Conservation (phyloP, 306 rosid genomes). For the Trifolium subterraneum region DNA sequence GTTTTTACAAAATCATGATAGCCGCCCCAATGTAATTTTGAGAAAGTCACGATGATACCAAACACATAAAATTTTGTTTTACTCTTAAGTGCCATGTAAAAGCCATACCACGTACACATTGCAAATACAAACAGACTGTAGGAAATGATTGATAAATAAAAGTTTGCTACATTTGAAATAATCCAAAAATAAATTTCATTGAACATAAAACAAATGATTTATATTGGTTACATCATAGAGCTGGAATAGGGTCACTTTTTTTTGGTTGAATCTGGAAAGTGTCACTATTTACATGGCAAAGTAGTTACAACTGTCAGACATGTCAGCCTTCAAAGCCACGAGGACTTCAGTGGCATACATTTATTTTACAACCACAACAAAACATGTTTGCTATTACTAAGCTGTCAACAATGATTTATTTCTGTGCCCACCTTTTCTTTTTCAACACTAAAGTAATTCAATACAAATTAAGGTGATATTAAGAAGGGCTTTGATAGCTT, state of each 20-base stretch:
- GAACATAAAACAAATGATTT: neutral
- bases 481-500: neutral
- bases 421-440: constrained; percentile 7
- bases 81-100: neutral
- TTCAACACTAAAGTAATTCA: neutral
- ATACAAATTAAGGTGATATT: constrained; percentile 18
- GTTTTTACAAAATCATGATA: too few species aligned
- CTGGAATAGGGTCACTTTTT: neutral
- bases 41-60: too few species aligned
- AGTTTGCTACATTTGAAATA: neutral
- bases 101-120: neutral
- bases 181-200: neutral
- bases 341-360: neutral
- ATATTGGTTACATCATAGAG: neutral
- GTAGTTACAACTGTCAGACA: constrained; percentile 2
- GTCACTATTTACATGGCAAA: constrained; percentile 36
- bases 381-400: constrained; percentile 11
- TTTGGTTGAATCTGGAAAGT: neutral
- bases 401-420: constrained; percentile 25
- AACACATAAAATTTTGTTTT: neutral
- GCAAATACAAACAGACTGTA: neutral
- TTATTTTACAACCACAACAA: constrained; percentile 9
- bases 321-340: neutral
- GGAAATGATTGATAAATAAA: neutral
- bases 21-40: too few species aligned